These are phyloP conservation scores for Aphanomyces stellatus DNA, from an alignment of 352 stramenopile species.

Conservation along the genomic window DNA sequence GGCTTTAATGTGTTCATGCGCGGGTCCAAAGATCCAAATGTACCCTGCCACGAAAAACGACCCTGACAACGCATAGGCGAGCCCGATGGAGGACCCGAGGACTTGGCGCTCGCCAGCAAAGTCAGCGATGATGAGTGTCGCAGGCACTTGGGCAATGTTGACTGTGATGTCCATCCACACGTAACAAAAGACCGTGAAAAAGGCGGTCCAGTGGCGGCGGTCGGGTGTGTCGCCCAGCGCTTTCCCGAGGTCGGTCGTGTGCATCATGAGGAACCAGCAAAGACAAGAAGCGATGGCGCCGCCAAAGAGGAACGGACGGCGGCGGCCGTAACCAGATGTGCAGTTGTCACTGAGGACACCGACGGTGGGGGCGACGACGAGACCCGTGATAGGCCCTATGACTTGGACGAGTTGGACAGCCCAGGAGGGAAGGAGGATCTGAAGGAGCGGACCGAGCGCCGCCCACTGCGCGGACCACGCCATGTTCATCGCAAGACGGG, in stretches of 20 bases:
- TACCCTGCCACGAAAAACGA: conserved; percentile 59
- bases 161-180: conserved; percentile 79
- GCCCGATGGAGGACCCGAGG: conserved; percentile 45
- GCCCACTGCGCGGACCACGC: conserved; percentile 72
- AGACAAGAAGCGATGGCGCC: conserved; percentile 48
- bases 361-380: conserved; percentile 57
- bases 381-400: conserved; percentile 57
- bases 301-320: conserved; percentile 51
- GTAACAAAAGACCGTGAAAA: conserved; percentile 65
- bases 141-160: conserved; percentile 66
- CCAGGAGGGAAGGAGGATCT: conserved; percentile 45
- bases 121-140: conserved; percentile 61
- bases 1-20: conserved; percentile 49
- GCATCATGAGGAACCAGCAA: conserved; percentile 66
- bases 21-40: conserved; percentile 62
- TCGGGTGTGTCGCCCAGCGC: conserved; percentile 38
- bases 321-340: conserved; percentile 42
- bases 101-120: conserved; percentile 68
- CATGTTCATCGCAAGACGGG: conserved; percentile 68
- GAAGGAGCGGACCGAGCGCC: conserved; percentile 57
- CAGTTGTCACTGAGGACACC: conserved; percentile 61
- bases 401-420: conserved; percentile 66
- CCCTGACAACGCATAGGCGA: conserved; percentile 49
- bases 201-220: conserved; percentile 40
- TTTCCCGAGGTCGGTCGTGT: conserved; percentile 52